These are phyloP conservation scores for Phylloporus rhodoxanthus DNA, from an alignment of 768 basidiomycete species.

Conservation along the genomic window DNA sequence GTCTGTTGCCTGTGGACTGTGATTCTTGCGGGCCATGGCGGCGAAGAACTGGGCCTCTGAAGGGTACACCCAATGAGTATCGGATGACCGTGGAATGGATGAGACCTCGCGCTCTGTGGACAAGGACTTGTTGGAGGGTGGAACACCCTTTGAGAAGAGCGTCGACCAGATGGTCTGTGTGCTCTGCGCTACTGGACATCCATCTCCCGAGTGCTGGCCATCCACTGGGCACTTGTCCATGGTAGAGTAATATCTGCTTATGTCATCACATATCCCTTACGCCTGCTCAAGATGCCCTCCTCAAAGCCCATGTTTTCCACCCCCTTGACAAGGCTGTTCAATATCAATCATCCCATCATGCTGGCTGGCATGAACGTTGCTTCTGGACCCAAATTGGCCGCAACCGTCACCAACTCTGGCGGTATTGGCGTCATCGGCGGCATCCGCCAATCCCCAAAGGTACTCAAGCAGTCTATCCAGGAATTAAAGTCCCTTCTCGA, in stretches of 20 bases:
- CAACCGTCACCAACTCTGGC: conserved; percentile 87
- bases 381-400: conserved; percentile 78
- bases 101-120: conserved; percentile 76
- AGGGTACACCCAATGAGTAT: conserved; percentile 92
- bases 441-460: conserved; percentile 63
- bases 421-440: conserved; percentile 90
- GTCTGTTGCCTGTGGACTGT: conserved; percentile 79
- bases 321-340: conserved; percentile 69
- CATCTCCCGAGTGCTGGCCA: conserved; percentile 26
- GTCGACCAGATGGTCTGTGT: conserved; percentile 42
- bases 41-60: conserved; percentile 97
- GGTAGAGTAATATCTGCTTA: neutral
- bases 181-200: conserved; percentile 65
- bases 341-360: conserved; percentile 79
- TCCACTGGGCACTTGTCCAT: conserved; percentile 47
- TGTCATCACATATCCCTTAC: neutral
- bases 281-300: conserved; percentile 49
- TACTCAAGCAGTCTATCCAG: conserved; percentile 59
- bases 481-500: conserved; percentile 72
- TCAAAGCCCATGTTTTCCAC: conserved; percentile 63
- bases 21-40: conserved; percentile 94
- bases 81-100: conserved; percentile 72
- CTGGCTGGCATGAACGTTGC: conserved; percentile 84
- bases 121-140: conserved; percentile 27
- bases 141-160: conserved; percentile 15